phyloP scores from a whole-genome alignment of 805 yeast genomes.

The Candida palmyrensis region DNA sequence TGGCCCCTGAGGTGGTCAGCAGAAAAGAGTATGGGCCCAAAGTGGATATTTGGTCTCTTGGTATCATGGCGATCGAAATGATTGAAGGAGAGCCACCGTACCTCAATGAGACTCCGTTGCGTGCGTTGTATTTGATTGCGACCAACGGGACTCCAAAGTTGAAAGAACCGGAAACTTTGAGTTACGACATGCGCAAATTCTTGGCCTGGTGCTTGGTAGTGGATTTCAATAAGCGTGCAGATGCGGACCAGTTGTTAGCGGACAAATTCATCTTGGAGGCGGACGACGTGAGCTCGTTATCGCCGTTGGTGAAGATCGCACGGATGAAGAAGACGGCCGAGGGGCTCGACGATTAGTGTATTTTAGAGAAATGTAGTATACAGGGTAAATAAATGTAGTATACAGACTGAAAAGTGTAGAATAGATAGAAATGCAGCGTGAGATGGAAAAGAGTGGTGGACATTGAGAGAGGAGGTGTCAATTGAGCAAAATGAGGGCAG shows the following conservation, averaged over 20 bases:
- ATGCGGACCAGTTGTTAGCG: slow-evolving; percentile 64
- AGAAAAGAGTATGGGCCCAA: slow-evolving; percentile 94
- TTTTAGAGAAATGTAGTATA: no score
- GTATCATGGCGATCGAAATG: slow-evolving; percentile 98
- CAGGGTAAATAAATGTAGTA: no score
- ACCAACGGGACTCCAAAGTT: slow-evolving; percentile 94
- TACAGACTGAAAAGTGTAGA: no score
- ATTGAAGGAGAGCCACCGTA: slow-evolving; percentile 99
- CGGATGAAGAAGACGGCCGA: slow-evolving; percentile 53
- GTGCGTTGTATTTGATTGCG: slow-evolving; percentile 90
- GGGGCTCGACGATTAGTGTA: slow-evolving; percentile 5
- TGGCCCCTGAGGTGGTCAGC: slow-evolving; percentile 98
- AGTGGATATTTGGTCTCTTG: slow-evolving; percentile 96
- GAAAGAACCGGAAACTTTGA: slow-evolving; percentile 79
- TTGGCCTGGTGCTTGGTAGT: slow-evolving; percentile 78
- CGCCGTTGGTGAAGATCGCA: slow-evolving; percentile 73
- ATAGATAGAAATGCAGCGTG: no score
- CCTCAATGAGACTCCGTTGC: slow-evolving; percentile 89
- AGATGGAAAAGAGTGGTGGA: no score
- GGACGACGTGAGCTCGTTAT: slow-evolving; percentile 55
- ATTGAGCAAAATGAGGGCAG: no score
- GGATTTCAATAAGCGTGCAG: slow-evolving; percentile 73
- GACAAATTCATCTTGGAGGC: slow-evolving; percentile 63
- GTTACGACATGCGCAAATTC: slow-evolving; percentile 61
- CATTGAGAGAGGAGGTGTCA: no score